Base-by-base conservation (phyloP, 108 stramenopile genomes). In the Skeletonema grethae region DNA sequence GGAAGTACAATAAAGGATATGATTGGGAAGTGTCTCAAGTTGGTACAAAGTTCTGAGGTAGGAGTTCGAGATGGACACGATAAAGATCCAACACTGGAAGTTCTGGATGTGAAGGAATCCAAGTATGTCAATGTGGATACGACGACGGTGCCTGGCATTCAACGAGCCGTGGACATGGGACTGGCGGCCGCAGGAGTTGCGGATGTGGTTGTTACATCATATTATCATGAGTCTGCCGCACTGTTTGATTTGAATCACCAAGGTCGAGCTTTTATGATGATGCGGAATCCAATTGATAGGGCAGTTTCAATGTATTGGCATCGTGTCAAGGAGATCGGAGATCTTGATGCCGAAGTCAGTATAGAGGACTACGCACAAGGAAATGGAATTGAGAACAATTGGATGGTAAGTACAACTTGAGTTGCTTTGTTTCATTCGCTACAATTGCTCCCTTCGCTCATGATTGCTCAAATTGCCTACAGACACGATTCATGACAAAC, bases 371-470 rank as follows among this genome's bases (percentile, higher is more conserved):
- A 76, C 43, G 85, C 76, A 3, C 69, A 32, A 61, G 35, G 85
- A n/a, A 73, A 83, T 55, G 82, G 82, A 18, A 80, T 83, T 59
- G 85, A 85, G 69, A 76, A 83, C 45, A 86, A 86, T 38, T 86
- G 85, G 85, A 73, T 86, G 75, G 56, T 38, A 38, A 38, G 36
- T 38, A 38, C 36, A 10, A 38, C 36, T 11, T 11, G 36, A 38
- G 36, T 11, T 38, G 36, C 9, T 2, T 9, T 38, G 36, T 38
- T 10, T 38, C 36, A 11, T 38, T 11, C 2, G 2, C 10, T 11
- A 38, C 36, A 38, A 38, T 38, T 11, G 10, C 36, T 11, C 9
- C 2, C 0, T 7, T 34, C 32, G 32, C 32, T 38, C 9, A 38
- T 1, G 10, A 38, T 11, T 38, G 8, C 36, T 9, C 10, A 9